Percentiles rank a stretch among this genome's conserved stretches.
Conservation (phyloP, 2,329 filamentous ascomycete species). For the Hypoxylon rubiginosum region DNA sequence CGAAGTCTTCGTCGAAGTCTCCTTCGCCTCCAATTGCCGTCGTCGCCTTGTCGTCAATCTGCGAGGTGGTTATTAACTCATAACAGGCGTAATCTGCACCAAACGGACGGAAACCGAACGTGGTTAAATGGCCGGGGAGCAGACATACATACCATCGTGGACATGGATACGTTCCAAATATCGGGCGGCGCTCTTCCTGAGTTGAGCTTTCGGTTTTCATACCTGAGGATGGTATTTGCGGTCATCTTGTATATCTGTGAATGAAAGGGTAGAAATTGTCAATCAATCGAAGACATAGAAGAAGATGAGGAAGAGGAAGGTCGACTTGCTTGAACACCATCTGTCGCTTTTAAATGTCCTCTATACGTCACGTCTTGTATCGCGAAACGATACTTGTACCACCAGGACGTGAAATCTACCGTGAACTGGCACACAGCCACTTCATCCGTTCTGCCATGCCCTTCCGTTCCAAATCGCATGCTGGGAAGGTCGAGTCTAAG, state of each 20-base stretch:
- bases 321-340: conserved; percentile 14
- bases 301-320: too few relatives aligned
- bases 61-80: not conserved
- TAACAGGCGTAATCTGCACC: too few relatives aligned
- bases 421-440: conserved; percentile 32
- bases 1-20: conserved; percentile 32
- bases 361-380: conserved; percentile 35
- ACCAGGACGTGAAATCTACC: conserved; percentile 35
- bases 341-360: conserved; percentile 32
- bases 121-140: not conserved
- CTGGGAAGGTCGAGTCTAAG: conserved; percentile 26
- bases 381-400: conserved; percentile 39
- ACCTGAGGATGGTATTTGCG: conserved; percentile 32
- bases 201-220: conserved; percentile 33
- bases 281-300: too few relatives aligned
- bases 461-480: conserved; percentile 28
- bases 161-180: conserved; percentile 39
- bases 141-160: conserved; percentile 33
- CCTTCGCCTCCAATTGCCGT: conserved; percentile 34
- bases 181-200: conserved; percentile 33
- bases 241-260: conserved; percentile 28
- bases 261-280: too few relatives aligned
- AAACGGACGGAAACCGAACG: not conserved
- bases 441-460: conserved; percentile 37
- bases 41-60: conserved; percentile 32